These are phyloP conservation scores for Teunomyces cretensis DNA, from an alignment of 805 yeast genomes.

Conservation along the genomic window DNA sequence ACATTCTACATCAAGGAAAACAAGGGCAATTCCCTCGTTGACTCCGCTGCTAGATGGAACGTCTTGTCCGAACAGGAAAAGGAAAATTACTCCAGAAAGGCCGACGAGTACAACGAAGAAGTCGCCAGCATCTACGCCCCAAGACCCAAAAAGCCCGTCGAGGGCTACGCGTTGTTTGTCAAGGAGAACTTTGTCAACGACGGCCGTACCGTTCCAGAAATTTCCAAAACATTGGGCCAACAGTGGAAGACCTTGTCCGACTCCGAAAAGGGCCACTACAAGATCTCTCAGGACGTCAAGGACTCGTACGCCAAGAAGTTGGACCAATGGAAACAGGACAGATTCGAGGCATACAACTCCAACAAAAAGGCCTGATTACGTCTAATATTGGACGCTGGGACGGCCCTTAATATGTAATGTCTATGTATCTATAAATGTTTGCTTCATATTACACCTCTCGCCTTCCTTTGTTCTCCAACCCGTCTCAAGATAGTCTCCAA, in stretches of 20 bases:
- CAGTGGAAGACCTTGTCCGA: conserved; percentile 32
- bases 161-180: conserved; percentile 30
- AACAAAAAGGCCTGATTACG: no score
- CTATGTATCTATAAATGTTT: neutral
- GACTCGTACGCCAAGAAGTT: conserved; percentile 20
- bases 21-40: conserved; percentile 14
- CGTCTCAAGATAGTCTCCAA: conserved; percentile 35
- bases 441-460: neutral
- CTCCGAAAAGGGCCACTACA: conserved; percentile 27
- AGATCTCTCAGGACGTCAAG: conserved; percentile 16
- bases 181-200: conserved; percentile 24
- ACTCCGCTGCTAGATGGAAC: conserved; percentile 24
- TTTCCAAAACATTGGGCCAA: conserved; percentile 23
- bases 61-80: conserved; percentile 28
- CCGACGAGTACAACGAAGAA: conserved; percentile 29
- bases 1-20: conserved; percentile 25
- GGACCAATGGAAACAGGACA: conserved; percentile 30
- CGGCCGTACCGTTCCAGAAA: conserved; percentile 23
- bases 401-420: neutral
- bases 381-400: no score
- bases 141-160: conserved; percentile 34
- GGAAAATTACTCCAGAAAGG: conserved; percentile 21
- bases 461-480: conserved; percentile 3
- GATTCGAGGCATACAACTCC: conserved; percentile 21
- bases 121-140: conserved; percentile 23